A percentile compares a stretch with the other conserved stretches of the same genome.
Evolutionary conservation across 371 early-diverging fungal genomes (phyloP).

Genomic region (Rhizopus stolonifer): DNA sequence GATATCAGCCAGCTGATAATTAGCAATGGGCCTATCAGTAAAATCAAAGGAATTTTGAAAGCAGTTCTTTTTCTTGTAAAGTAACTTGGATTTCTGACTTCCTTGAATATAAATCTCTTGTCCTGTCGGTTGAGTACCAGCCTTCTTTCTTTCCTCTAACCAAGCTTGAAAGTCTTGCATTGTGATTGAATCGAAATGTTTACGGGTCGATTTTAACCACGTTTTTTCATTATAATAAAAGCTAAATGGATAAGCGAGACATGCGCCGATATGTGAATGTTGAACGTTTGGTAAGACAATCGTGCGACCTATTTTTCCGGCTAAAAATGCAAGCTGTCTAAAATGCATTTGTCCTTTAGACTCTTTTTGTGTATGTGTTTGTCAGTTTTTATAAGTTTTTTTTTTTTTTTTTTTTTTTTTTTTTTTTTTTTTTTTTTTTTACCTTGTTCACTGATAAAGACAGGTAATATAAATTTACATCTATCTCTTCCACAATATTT

Average conservation of each 20-base stretch:
- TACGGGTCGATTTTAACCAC: conserved; percentile 20
- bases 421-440: neutral
- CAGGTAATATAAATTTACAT: conserved; percentile 33
- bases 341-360: conserved; percentile 42
- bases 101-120: conserved; percentile 39
- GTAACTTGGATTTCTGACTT: conserved; percentile 8
- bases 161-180: conserved; percentile 29
- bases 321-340: conserved; percentile 34
- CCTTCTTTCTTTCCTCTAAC: conserved; percentile 19
- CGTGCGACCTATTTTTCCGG: conserved; percentile 31
- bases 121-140: conserved; percentile 22
- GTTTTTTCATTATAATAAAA: conserved; percentile 28
- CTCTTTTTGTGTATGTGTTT: no score
- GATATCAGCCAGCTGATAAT: conserved; percentile 29
- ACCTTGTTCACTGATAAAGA: conserved; percentile 46
- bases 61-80: conserved; percentile 21
- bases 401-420: neutral
- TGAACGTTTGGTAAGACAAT: conserved; percentile 39
- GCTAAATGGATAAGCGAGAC: conserved; percentile 23
- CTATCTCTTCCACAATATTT: conserved; percentile 31
- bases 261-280: conserved; percentile 31
- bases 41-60: conserved; percentile 21
- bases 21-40: conserved; percentile 21
- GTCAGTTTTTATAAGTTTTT: no score
- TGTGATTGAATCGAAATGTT: conserved; percentile 29